Base-by-base conservation (phyloP, 768 basidiomycete genomes). In the Chiua virens region DNA sequence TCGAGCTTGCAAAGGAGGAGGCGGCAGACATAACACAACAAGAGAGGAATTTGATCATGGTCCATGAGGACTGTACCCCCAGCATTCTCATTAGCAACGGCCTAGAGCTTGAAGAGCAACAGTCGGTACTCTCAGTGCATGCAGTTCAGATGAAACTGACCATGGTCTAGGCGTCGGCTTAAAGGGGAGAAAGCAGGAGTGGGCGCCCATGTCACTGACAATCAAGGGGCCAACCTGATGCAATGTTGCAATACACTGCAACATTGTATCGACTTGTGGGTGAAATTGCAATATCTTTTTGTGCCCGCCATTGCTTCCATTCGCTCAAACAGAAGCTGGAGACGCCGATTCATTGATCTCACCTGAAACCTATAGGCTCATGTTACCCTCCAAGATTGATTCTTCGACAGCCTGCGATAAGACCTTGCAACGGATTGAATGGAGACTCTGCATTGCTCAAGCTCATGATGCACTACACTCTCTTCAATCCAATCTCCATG, bases 401-500 rank as follows among this genome's bases (percentile, higher is more conserved):
- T 9, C 9, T 3, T 21, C 39, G 2, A n/a, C 34, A 3, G 23
- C 37, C 17, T 49, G 41, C 34, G 47, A 48, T 23, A 6, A 38
- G 8, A 8, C 25, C 5, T 42, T 56, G 9, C 32, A 36, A n/a
- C 20, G 25, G 13, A 54, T 42, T 4, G 56, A 57, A 50, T 45
- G 43, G 40, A 38, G 37, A 17, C 39, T 57, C 3, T 37, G 52
- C 6, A 25, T 34, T n/a, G 39, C 52, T 18, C 52, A 53, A 15
- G 56, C 43, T 3, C 43, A 58, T 28, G 66, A 71, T 38, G 47
- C 63, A 0, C 57, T 70, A 5, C 52, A 58, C 10, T 47, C 46
- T 1, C 30, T 69, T 1, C 53, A 61, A 0, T 49, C 49, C n/a
- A 51, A 61, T 8, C 53, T 69, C 5, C 17, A 52, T 1, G 37